A percentile compares a stretch with the other conserved stretches of the same genome.
phyloP scores from a whole-genome alignment of 192 early-diverging fungal species.

The Helicostylum pulchrum region DNA sequence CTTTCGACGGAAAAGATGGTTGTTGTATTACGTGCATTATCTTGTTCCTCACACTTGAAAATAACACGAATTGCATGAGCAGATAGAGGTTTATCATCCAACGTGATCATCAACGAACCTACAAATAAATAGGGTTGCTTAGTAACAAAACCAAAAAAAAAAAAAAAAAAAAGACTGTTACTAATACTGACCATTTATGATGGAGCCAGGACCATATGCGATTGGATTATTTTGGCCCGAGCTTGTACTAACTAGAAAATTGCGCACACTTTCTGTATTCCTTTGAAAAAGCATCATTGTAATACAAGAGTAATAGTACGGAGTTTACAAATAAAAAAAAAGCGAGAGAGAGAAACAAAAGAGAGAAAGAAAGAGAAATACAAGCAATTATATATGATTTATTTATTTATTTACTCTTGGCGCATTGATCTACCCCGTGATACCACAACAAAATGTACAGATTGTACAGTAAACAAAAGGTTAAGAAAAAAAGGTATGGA shows the following conservation, averaged over 20 bases:
- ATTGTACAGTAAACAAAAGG: no score
- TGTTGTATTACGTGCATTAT: slow-evolving; percentile 1
- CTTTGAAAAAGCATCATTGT: slow-evolving; percentile 20
- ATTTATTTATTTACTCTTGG: no score
- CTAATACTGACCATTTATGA: slow-evolving; percentile 23
- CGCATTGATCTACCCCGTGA: no score
- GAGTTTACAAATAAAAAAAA: slow-evolving; percentile 6
- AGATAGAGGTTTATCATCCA: slow-evolving; percentile 19
- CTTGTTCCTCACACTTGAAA: slow-evolving; percentile 24
- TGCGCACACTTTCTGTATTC: not conserved
- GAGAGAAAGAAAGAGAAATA: not conserved
- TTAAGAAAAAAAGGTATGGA: no score
- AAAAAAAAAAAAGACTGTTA: not conserved
- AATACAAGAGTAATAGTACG: not conserved
- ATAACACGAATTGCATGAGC: slow-evolving; percentile 20
- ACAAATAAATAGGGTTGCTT: not conserved
- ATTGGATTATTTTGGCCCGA: slow-evolving; percentile 18
- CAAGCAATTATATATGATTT: not conserved
- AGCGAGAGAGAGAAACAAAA: not conserved
- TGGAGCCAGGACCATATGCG: slow-evolving; percentile 30
- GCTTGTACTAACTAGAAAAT: slow-evolving; percentile 7
- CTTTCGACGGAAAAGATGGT: slow-evolving; percentile 21
- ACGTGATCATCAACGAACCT: slow-evolving; percentile 27
- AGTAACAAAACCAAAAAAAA: not conserved
- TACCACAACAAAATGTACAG: no score